Base-by-base conservation (phyloP, 202 grass and related monocot genomes). In the Dendrocalamus latiflorus region DNA sequence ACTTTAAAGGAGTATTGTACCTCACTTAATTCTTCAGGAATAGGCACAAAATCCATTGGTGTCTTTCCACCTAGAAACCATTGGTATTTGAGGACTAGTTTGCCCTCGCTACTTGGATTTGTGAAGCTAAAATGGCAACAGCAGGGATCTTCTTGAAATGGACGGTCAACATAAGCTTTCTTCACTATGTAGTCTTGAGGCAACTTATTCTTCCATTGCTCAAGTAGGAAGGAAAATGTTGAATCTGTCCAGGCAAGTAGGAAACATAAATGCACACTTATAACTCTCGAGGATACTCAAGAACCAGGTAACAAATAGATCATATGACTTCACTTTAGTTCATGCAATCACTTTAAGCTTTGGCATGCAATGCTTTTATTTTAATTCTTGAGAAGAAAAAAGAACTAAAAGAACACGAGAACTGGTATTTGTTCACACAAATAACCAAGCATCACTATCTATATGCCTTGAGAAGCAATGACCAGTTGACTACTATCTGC, bases 101-200 rank as follows among this genome's bases (percentile, higher is more conserved):
- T 88, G 49, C 51, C 73, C 30, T 93, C 85, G 12, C 81, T 61
- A 65, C 73, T 83, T 80, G 39, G 65, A 90, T 87, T 88, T 80
- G 78, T 87, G 61, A 95, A 98, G 65, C 75, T 86, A 80, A 93
- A 98, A 89, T 87, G 70, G 76, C 93, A 95, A 59, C 56, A 70
- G 81, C 95, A 98, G 25, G 86, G 77, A 84, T 98, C 95, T 87
- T 91, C 95, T 98, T 98, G 89, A 87, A 93, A 98, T 69, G 95
- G 95, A 60, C 87, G 89, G 81, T 95, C 92, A 73, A 98, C 85
- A 85, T 76, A 90, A 60, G 90, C 93, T 91, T 87, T 85, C 79
- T 88, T 91, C 80, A 98, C 83, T 41, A 71, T 79, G 41, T 72
- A 98, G 38, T 87, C 95, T 49, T 85, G 87, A 14, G 95, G 91